Evolutionary conservation across 805 yeast genomes (phyloP).

Genomic region (Cyberlindnera misumaiensis): DNA sequence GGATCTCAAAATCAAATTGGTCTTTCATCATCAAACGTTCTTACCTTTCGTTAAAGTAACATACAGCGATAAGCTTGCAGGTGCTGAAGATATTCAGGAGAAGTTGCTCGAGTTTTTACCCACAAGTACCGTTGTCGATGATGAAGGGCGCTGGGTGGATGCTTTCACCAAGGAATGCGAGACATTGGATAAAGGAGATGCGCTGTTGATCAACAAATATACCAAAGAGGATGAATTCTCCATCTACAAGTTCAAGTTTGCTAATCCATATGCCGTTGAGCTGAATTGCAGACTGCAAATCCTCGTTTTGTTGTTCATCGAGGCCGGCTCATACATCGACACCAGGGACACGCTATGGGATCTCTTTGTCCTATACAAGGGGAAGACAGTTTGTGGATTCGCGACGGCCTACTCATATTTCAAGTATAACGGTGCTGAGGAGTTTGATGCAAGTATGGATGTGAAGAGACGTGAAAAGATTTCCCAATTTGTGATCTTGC

Average conservation of each 20-base stretch:
- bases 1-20: conserved; percentile 55
- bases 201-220: conserved; percentile 29
- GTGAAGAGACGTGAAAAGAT: conserved; percentile 57
- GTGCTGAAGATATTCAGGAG: conserved; percentile 52
- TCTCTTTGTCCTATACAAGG: conserved; percentile 45
- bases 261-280: conserved; percentile 36
- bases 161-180: conserved; percentile 41
- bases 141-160: conserved; percentile 65
- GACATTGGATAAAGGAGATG: conserved; percentile 29
- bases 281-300: conserved; percentile 70
- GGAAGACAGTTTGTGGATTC: conserved; percentile 58
- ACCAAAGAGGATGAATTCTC: conserved; percentile 33
- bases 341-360: conserved; percentile 75
- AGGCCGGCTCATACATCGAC: conserved; percentile 90
- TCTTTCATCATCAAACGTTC: conserved; percentile 70
- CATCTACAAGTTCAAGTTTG: conserved; percentile 39
- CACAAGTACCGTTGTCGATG: conserved; percentile 47
- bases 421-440: conserved; percentile 51
- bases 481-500: conserved; percentile 80
- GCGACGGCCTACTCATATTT: conserved; percentile 81
- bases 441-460: conserved; percentile 37
- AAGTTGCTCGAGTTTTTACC: conserved; percentile 58
- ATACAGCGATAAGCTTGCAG: conserved; percentile 48
- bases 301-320: conserved; percentile 77
- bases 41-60: conserved; percentile 63